A percentile compares a stretch with the other conserved stretches of the same genome.
These are phyloP conservation scores for Jacaranda mimosifolia DNA, from an alignment of 257 asterid genomes.

Conservation along the genomic window DNA sequence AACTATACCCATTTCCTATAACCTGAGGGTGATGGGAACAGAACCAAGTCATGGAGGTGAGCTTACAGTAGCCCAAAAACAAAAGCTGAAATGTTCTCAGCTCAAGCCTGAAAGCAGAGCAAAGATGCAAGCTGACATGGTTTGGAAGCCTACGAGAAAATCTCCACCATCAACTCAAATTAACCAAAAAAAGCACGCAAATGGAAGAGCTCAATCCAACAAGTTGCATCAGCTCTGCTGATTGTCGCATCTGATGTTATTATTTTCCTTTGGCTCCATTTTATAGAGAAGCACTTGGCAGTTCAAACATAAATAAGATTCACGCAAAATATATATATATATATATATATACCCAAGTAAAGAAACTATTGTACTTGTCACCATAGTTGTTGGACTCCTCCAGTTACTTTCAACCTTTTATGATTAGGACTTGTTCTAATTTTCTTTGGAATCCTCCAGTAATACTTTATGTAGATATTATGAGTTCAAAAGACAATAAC, in stretches of 20 bases:
- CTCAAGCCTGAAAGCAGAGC: neutral
- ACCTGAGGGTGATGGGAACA: neutral
- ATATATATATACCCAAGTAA: neutral
- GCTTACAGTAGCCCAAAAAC: neutral
- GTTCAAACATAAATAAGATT: neutral
- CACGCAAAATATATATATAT: neutral
- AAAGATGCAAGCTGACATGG: neutral
- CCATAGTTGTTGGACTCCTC: neutral
- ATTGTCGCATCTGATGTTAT: neutral
- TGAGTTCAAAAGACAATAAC: neutral
- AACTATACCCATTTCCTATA: neutral
- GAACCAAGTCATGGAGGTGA: constrained; percentile 6
- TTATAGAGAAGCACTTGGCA: neutral
- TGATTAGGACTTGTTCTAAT: neutral
- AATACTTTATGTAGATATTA: neutral
- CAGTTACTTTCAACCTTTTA: neutral
- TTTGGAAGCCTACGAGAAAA: neutral
- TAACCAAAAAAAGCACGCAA: neutral
- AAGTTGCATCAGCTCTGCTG: constrained; percentile 5
- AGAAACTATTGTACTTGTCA: neutral
- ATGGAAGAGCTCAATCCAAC: neutral
- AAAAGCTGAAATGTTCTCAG: neutral
- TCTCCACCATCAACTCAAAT: constrained; percentile 1
- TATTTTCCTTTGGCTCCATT: neutral
- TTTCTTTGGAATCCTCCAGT: neutral